Conservation (phyloP, 2,329 filamentous ascomycete genomes). For the Mariannaea elegans region DNA sequence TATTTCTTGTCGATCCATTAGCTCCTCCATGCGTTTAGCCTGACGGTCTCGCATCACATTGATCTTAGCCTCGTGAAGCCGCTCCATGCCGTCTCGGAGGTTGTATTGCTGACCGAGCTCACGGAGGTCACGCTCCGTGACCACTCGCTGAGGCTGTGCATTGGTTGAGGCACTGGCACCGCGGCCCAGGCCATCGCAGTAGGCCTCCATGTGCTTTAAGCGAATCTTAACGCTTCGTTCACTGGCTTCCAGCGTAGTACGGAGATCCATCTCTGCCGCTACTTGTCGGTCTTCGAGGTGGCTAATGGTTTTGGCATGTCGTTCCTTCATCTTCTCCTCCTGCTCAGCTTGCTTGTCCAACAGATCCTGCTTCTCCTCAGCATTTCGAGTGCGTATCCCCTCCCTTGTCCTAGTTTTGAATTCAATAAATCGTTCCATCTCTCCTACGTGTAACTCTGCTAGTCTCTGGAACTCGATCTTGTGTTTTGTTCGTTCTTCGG, state of each 20-base stretch:
- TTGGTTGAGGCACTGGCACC: slow-evolving; percentile 43
- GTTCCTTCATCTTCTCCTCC: slow-evolving; percentile 62
- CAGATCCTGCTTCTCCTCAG: slow-evolving; percentile 56
- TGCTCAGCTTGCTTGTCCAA: slow-evolving; percentile 58
- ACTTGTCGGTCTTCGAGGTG: slow-evolving; percentile 70
- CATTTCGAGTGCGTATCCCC: slow-evolving; percentile 61
- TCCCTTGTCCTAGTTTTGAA: slow-evolving; percentile 60
- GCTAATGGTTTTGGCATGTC: slow-evolving; percentile 60
- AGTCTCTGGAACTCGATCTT: slow-evolving; percentile 56
- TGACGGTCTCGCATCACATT: slow-evolving; percentile 73
- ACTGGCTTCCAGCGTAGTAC: slow-evolving; percentile 62
- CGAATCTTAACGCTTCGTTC: slow-evolving; percentile 65
- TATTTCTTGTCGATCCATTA: slow-evolving; percentile 62
- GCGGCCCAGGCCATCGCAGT: slow-evolving; percentile 64
- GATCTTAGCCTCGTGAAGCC: slow-evolving; percentile 67
- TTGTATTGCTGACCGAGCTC: slow-evolving; percentile 70
- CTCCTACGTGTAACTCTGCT: slow-evolving; percentile 55
- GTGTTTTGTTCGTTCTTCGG: slow-evolving; percentile 55
- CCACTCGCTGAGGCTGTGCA: slow-evolving; percentile 56
- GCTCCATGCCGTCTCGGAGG: slow-evolving; percentile 66
- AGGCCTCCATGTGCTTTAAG: slow-evolving; percentile 73
- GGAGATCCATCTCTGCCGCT: slow-evolving; percentile 68
- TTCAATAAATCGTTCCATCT: slow-evolving; percentile 60
- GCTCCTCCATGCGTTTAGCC: slow-evolving; percentile 67
- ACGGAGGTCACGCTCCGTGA: slow-evolving; percentile 67